Evolutionary conservation across 345 rosid species (phyloP).

Genomic region (Populus euphratica): DNA sequence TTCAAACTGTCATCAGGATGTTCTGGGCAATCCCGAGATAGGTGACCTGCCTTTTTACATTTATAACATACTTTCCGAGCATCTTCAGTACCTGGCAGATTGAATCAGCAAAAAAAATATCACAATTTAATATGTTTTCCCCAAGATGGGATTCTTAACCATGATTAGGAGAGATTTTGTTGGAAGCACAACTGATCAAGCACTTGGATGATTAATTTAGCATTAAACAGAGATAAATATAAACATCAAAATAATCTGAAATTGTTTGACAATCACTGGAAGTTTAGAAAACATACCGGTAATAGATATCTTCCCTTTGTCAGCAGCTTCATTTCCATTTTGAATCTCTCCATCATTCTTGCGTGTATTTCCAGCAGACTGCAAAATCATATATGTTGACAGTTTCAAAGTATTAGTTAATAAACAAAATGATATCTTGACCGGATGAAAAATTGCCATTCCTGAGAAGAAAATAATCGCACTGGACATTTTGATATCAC

Average conservation of each 20-base stretch:
- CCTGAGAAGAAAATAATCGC: neutral
- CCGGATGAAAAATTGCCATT: neutral
- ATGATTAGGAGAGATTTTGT: no score
- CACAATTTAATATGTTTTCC: neutral
- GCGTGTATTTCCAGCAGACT: constrained; percentile 81
- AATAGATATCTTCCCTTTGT: constrained; percentile 39
- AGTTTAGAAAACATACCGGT: constrained; percentile 34
- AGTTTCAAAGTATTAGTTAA: neutral
- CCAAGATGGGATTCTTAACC: neutral
- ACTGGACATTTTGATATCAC: neutral
- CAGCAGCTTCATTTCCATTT: constrained; percentile 29
- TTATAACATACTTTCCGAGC: constrained; percentile 81
- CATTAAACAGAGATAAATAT: neutral
- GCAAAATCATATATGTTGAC: constrained; percentile 22
- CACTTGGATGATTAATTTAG: neutral
- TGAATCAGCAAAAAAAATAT: neutral
- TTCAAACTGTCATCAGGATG: constrained; percentile 41
- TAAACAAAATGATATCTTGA: neutral
- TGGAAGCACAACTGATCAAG: neutral
- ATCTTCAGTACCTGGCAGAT: constrained; percentile 54
- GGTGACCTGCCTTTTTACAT: constrained; percentile 85
- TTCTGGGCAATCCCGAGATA: constrained; percentile 80
- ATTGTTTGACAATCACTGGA: neutral
- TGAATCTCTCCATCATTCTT: constrained; percentile 48
- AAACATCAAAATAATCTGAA: neutral